These are phyloP conservation scores for Blastobotrys persicus DNA, from an alignment of 1,139 yeast genomes.

Conservation along the genomic window DNA sequence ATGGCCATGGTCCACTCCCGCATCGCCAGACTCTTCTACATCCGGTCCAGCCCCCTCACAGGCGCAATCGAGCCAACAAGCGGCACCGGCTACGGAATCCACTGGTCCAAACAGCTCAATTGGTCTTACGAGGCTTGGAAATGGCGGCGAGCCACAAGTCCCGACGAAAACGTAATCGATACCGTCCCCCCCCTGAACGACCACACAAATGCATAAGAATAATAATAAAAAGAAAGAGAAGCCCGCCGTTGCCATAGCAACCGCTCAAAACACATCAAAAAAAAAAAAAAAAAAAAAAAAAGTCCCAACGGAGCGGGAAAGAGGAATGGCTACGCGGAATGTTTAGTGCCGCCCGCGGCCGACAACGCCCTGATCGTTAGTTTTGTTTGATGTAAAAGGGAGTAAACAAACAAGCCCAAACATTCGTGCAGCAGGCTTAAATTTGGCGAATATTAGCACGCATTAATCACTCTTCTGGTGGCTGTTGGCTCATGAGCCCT, in stretches of 20 bases:
- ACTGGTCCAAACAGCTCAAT: conserved; percentile 66
- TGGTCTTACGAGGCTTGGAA: conserved; percentile 81
- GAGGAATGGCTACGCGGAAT: background rate
- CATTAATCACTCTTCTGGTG: too few relatives aligned
- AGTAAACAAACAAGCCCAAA: background rate
- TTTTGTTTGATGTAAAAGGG: background rate
- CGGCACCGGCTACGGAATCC: conserved; percentile 70
- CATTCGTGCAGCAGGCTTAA: background rate
- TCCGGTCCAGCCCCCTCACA: conserved; percentile 46
- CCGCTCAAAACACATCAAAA: too few relatives aligned
- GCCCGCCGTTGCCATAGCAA: background rate
- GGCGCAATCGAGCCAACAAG: conserved; percentile 59
- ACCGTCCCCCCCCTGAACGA: conserved; percentile 15
- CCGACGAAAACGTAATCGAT: conserved; percentile 15
- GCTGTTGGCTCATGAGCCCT: background rate
- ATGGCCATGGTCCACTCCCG: conserved; percentile 97
- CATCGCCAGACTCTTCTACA: conserved; percentile 63
- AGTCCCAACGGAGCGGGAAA: background rate
- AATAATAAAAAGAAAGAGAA: too few relatives aligned
- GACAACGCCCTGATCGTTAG: background rate
- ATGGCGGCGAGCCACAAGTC: conserved; percentile 45
- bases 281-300: too few relatives aligned
- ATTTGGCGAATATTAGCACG: background rate
- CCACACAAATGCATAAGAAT: conserved; percentile 16
- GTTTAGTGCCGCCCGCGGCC: background rate